A percentile compares a stretch with the other conserved stretches of the same genome.
Conservation (phyloP, 2,329 filamentous ascomycete genomes). For the Lecanoromycetidae sp. region DNA sequence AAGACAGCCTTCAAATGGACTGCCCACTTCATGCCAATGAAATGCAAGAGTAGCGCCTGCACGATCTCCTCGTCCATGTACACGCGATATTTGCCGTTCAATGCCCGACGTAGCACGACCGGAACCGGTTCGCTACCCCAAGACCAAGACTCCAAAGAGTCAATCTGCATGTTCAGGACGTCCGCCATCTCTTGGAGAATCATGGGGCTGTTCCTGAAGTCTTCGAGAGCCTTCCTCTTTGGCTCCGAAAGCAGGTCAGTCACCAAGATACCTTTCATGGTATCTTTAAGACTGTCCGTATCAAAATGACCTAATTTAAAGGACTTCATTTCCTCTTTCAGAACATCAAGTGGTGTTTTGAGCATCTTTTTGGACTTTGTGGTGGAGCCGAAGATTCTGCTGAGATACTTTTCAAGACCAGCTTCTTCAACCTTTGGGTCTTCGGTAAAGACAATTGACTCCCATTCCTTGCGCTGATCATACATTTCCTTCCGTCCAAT, state of each 20-base stretch:
- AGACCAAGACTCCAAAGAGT: slow-evolving; percentile 34
- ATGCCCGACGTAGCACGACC: slow-evolving; percentile 36
- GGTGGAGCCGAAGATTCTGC: slow-evolving; percentile 30
- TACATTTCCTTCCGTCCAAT: slow-evolving; percentile 32
- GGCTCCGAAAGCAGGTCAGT: slow-evolving; percentile 35
- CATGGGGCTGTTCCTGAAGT: slow-evolving; percentile 32
- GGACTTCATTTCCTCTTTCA: slow-evolving; percentile 21
- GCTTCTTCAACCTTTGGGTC: slow-evolving; percentile 26
- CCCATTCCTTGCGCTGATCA: slow-evolving; percentile 34
- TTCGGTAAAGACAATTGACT: slow-evolving; percentile 32
- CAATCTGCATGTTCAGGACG: slow-evolving; percentile 41
- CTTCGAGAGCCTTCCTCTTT: slow-evolving; percentile 29
- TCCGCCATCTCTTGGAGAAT: slow-evolving; percentile 40
- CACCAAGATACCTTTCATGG: slow-evolving; percentile 32
- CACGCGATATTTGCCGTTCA: slow-evolving; percentile 39
- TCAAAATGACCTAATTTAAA: slow-evolving; percentile 31
- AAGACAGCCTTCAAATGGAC: slow-evolving; percentile 33
- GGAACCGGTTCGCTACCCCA: slow-evolving; percentile 34
- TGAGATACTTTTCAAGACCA: slow-evolving; percentile 31
- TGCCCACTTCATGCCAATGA: slow-evolving; percentile 38
- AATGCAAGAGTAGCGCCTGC: slow-evolving; percentile 41
- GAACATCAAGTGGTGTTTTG: slow-evolving; percentile 22
- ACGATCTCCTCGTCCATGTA: slow-evolving; percentile 43
- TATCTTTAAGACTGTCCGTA: slow-evolving; percentile 26
- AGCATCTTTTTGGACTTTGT: slow-evolving; percentile 19